Percentiles rank a stretch among this genome's conserved stretches.
Conservation (phyloP, 495 filamentous ascomycete genomes). For the Hypoxylon fragiforme region DNA sequence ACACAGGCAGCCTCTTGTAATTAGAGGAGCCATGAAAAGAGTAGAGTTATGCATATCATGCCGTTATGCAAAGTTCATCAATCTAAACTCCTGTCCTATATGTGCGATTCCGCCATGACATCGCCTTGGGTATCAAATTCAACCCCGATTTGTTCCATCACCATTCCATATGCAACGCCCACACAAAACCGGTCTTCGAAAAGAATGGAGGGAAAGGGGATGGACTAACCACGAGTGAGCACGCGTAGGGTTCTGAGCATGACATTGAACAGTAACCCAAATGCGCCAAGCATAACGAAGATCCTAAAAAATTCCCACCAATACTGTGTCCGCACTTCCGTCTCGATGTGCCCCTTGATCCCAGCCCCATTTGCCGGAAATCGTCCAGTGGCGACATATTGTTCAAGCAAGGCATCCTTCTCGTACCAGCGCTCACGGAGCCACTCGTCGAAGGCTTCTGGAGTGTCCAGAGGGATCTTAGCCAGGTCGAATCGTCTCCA, state of each 20-base stretch:
- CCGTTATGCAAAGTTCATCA: conserved; percentile 3
- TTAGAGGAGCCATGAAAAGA: no score
- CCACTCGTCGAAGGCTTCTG: conserved; percentile 71
- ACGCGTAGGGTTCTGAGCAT: conserved; percentile 28
- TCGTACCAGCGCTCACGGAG: conserved; percentile 75
- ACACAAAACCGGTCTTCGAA: no score
- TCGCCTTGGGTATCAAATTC: conserved; percentile 4
- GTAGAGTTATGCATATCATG: conserved; percentile 6
- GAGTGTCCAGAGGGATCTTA: conserved; percentile 67
- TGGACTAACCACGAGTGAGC: conserved; percentile 7
- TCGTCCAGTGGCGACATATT: conserved; percentile 66
- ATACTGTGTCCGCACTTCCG: conserved; percentile 49
- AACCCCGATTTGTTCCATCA: neutral
- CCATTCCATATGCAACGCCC: no score
- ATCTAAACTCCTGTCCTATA: conserved; percentile 11
- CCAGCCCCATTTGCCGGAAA: conserved; percentile 59
- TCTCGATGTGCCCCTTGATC: conserved; percentile 48
- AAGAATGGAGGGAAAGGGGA: neutral
- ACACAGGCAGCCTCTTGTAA: no score
- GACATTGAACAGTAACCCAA: conserved; percentile 41
- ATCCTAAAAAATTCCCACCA: conserved; percentile 56
- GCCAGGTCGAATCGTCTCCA: conserved; percentile 72
- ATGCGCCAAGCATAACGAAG: conserved; percentile 46
- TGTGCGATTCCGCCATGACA: conserved; percentile 15
- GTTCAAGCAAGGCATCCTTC: conserved; percentile 75